Evolutionary conservation across 371 early-diverging fungal species (phyloP), one percentile per base, ranked within the genome.

Genomic region (Conidiobolus incongruus): DNA sequence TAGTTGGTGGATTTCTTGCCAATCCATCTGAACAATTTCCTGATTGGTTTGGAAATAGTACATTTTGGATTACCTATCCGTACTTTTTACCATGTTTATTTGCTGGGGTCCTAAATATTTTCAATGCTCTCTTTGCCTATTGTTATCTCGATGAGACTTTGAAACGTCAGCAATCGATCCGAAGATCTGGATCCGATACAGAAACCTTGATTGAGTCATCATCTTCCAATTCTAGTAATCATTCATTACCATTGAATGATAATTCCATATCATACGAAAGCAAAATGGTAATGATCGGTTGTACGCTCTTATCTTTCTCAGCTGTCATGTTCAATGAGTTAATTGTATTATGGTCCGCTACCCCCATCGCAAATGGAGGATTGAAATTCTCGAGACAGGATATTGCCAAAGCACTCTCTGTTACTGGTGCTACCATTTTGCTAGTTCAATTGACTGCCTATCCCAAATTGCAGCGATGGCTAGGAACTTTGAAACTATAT

Each of bases 61-160:
- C 63, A 22, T 62, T 89, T 34, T 66, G 88, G 33, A 55, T 50
- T 3, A 48, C 53, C 4, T 79, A 70, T 45, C 90, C 88, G 2
- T 88, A 87, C 49, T 69, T 84, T 37, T 63, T 92, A 6, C 93
- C 93, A 0, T 89, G 89, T 49, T 54, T 78, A 12, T 65, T 78
- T 7, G 70, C 78, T 6, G 63, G 78, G 1, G 43, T 52, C 3
- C 63, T 85, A 3, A 62, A 70, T 35, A 31, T 68, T 3, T 43
- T 68, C 36, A 81, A 83, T 4, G 63, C 72, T 16, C 39, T 72
- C 0, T 54, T 78, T 22, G 83, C 78, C 1, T 53, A 66, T 13
- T 65, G 79, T 35, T 75, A 56, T 44, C 55, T 89, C 29, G 70
- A 83, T 32, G 92, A 91, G 52, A 83, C 87, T 1, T 50, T 33